Evolutionary conservation across 495 filamentous ascomycete genomes (phyloP).

Genomic region (Penicillium parvum): DNA sequence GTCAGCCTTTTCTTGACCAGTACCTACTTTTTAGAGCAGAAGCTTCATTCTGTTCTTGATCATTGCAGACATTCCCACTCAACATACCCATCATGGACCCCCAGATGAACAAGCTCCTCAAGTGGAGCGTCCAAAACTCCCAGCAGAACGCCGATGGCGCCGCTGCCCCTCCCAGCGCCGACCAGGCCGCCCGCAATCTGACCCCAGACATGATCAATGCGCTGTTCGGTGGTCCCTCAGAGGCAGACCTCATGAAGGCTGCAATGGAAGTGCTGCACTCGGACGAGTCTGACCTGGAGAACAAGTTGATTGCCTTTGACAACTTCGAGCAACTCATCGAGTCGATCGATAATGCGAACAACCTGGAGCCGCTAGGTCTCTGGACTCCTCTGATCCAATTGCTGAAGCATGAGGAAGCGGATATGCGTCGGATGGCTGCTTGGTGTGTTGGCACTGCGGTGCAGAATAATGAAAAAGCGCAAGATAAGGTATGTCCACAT

Average conservation of each 20-base stretch:
- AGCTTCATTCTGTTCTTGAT: not conserved
- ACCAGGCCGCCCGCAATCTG: constrained; percentile 42
- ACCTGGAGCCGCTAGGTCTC: constrained; percentile 68
- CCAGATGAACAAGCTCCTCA: constrained; percentile 73
- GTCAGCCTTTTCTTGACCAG: constrained; percentile 4
- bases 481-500: constrained; percentile 56
- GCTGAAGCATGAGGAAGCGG: constrained; percentile 60
- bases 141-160: constrained; percentile 28
- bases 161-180: constrained; percentile 40
- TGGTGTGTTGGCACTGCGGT: constrained; percentile 94
- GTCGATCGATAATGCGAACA: constrained; percentile 91
- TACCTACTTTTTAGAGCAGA: not conserved
- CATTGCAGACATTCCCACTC: not conserved
- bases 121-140: constrained; percentile 90
- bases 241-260: constrained; percentile 84
- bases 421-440: constrained; percentile 75
- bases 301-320: constrained; percentile 86
- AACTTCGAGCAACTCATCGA: constrained; percentile 94
- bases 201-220: constrained; percentile 62
- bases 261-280: constrained; percentile 69
- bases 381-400: constrained; percentile 75
- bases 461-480: constrained; percentile 84
- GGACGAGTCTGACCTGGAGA: constrained; percentile 60
- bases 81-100: constrained; percentile 49
- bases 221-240: constrained; percentile 75